Conservation (phyloP, 257 asterid species). For the Fraxinus americana region DNA sequence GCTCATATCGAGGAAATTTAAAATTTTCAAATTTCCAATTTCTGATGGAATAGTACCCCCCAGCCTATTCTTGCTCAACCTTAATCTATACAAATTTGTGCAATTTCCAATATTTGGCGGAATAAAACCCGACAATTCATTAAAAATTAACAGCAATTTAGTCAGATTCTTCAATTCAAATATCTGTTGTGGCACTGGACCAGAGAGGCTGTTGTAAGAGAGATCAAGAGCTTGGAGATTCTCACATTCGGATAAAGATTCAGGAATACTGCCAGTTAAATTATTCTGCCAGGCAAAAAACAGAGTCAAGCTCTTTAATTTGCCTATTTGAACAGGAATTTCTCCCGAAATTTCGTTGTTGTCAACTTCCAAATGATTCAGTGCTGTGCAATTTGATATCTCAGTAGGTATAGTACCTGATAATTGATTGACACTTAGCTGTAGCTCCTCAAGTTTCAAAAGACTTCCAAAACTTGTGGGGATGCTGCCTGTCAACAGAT, state of each 20-base stretch:
- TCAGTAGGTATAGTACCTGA: constrained; percentile 79
- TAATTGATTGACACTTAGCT: constrained; percentile 78
- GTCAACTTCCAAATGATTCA: constrained; percentile 87
- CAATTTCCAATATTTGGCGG: constrained; percentile 88
- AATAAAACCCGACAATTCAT: constrained; percentile 75
- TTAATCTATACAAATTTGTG: constrained; percentile 75
- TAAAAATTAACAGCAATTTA: constrained; percentile 69
- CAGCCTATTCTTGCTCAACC: constrained; percentile 64
- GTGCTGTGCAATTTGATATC: constrained; percentile 62
- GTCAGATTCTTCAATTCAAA: constrained; percentile 69
- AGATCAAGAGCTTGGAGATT: constrained; percentile 87
- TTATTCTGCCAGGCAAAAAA: constrained; percentile 95
- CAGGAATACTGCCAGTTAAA: constrained; percentile 78
- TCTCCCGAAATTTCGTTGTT: constrained; percentile 75
- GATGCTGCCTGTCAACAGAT: constrained; percentile 67
- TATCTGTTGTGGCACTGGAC: constrained; percentile 61
- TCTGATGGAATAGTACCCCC: constrained; percentile 90
- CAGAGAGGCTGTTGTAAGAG: constrained; percentile 76
- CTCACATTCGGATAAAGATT: constrained; percentile 59
- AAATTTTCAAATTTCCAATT: constrained; percentile 62
- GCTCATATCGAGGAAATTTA: constrained; percentile 80
- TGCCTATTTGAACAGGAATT: constrained; percentile 70
- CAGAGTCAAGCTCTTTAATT: constrained; percentile 55
- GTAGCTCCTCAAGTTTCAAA: constrained; percentile 67
- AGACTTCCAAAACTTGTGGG: constrained; percentile 72